Conservation (phyloP, 805 yeast species). For the Cyberlindnera saturnus region DNA sequence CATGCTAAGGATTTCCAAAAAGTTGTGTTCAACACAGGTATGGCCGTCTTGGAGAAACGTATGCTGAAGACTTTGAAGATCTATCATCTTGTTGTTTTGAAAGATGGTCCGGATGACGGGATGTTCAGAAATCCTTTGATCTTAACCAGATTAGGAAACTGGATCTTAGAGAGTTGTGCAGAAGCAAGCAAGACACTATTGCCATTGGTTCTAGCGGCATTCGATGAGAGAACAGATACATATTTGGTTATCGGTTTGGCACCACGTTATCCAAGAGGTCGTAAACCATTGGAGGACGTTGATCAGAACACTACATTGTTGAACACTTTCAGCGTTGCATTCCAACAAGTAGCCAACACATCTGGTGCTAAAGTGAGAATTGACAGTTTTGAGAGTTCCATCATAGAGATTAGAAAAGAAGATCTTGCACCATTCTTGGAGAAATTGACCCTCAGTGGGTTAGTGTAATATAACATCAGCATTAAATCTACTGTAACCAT, state of each 20-base stretch:
- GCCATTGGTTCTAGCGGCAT: slow-evolving; percentile 83
- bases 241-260: slow-evolving; percentile 87
- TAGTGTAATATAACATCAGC: slow-evolving; percentile 25
- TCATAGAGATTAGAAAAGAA: slow-evolving; percentile 82
- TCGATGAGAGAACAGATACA: slow-evolving; percentile 66
- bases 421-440: slow-evolving; percentile 87
- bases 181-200: slow-evolving; percentile 61
- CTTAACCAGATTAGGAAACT: slow-evolving; percentile 74
- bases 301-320: slow-evolving; percentile 41
- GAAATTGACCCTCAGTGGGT: slow-evolving; percentile 68
- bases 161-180: slow-evolving; percentile 87
- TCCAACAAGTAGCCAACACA: slow-evolving; percentile 77
- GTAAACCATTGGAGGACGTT: slow-evolving; percentile 26
- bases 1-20: slow-evolving; percentile 82
- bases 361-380: slow-evolving; percentile 87
- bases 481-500: no score
- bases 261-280: slow-evolving; percentile 62
- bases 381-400: slow-evolving; percentile 92
- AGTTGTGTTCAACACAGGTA: slow-evolving; percentile 80
- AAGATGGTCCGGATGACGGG: slow-evolving; percentile 79
- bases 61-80: slow-evolving; percentile 72
- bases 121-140: slow-evolving; percentile 84
- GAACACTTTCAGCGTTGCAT: slow-evolving; percentile 86
- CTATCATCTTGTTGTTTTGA: slow-evolving; percentile 80
- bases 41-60: slow-evolving; percentile 80